phyloP scores from a whole-genome alignment of 1,139 yeast species.

The Nadsonia starkeyi-henricii region DNA sequence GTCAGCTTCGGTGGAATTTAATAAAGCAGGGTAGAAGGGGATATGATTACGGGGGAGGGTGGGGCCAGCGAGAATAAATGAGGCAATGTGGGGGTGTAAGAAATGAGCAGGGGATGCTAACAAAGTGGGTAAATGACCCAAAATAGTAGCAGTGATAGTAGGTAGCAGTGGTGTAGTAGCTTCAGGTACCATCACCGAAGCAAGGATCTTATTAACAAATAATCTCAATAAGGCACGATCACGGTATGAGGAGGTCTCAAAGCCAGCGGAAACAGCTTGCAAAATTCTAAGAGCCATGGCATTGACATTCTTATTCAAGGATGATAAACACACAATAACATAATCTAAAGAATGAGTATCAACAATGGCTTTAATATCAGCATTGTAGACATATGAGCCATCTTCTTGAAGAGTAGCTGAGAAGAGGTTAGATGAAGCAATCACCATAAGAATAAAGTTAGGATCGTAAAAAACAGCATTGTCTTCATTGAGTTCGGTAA shows the following conservation, averaged over 20 bases:
- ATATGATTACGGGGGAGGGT: neutral
- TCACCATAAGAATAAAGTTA: conserved; percentile 19
- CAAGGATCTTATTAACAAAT: neutral
- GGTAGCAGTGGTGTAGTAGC: neutral
- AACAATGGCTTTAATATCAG: conserved; percentile 41
- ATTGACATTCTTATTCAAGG: neutral
- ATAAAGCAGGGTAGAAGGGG: neutral
- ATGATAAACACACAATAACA: conserved; percentile 34
- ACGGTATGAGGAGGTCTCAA: neutral
- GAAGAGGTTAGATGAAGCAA: conserved; percentile 14
- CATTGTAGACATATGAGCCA: conserved; percentile 18
- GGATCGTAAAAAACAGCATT: conserved; percentile 14
- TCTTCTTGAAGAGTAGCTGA: conserved; percentile 16
- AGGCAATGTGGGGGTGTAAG: neutral
- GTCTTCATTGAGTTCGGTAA: neutral
- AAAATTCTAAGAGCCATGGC: neutral
- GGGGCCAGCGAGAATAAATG: neutral
- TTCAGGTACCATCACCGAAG: neutral
- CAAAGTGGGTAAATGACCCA: neutral
- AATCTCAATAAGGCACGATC: neutral
- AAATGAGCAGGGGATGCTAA: neutral
- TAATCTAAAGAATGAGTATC: conserved; percentile 48
- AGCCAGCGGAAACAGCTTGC: neutral
- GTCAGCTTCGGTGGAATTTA: neutral
- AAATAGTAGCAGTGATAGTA: neutral